Evolutionary conservation across 2,329 filamentous ascomycete species (phyloP).

Genomic region (Onygenales sp.): DNA sequence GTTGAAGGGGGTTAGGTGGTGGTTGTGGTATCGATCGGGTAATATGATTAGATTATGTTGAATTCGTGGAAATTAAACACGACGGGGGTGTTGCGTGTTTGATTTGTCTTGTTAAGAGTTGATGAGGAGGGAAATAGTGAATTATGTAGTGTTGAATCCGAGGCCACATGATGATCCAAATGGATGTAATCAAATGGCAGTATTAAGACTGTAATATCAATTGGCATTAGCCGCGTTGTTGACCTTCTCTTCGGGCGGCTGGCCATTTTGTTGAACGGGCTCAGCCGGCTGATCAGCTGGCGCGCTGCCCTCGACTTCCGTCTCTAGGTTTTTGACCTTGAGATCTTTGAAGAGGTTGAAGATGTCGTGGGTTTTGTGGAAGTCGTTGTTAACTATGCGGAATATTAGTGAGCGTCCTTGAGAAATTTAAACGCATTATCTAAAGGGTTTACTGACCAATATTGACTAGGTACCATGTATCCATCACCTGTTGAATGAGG

Average conservation of each 20-base stretch:
- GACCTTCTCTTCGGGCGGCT: neutral
- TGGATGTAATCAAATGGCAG: neutral
- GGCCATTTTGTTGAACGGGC: neutral
- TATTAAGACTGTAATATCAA: neutral
- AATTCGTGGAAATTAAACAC: neutral
- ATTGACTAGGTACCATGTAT: constrained; percentile 88
- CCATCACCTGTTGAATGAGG: constrained; percentile 74
- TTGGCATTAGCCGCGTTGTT: neutral
- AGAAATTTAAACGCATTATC: neutral
- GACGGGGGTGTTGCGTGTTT: neutral
- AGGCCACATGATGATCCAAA: neutral
- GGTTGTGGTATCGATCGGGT: neutral
- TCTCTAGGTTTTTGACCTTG: constrained; percentile 27
- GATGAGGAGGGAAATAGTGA: neutral
- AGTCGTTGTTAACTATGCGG: constrained; percentile 85
- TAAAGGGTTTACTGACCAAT: constrained; percentile 57
- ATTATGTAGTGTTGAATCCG: neutral
- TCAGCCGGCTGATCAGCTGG: constrained; percentile 7
- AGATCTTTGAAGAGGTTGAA: constrained; percentile 81
- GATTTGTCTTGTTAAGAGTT: neutral
- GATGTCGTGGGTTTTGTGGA: constrained; percentile 72
- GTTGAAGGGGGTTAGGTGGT: constrained; percentile 23
- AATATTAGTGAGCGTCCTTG: constrained; percentile 14
- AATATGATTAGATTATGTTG: neutral
- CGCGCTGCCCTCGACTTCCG: constrained; percentile 16